These are phyloP conservation scores for Phytophthora foliorum DNA, from an alignment of 352 stramenopile genomes.

Conservation along the genomic window DNA sequence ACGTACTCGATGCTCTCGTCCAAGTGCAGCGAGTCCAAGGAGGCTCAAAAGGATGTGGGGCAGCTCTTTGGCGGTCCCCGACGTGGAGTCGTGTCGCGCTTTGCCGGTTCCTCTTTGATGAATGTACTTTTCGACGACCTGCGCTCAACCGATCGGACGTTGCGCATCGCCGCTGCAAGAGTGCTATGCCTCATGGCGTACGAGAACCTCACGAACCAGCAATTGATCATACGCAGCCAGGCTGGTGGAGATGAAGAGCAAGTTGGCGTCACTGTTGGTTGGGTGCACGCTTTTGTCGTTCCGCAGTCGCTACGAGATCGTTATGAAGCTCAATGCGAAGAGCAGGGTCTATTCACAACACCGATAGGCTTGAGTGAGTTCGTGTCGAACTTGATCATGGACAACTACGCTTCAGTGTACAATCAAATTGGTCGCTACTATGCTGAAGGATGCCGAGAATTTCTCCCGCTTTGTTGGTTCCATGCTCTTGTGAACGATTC, in stretches of 20 bases:
- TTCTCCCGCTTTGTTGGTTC: constrained; percentile 63
- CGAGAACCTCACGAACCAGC: constrained; percentile 53
- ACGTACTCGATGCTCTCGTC: constrained; percentile 43
- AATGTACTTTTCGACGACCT: constrained; percentile 49
- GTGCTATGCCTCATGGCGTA: constrained; percentile 63
- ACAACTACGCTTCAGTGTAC: constrained; percentile 57
- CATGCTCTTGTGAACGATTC: constrained; percentile 23
- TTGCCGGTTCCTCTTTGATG: neutral
- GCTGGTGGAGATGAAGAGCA: constrained; percentile 16
- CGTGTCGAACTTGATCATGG: constrained; percentile 38
- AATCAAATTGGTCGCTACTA: constrained; percentile 59
- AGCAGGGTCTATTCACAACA: constrained; percentile 17
- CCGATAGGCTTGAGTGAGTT: constrained; percentile 32
- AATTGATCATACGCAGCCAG: constrained; percentile 27
- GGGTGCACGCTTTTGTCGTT: constrained; percentile 63
- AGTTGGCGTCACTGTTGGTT: constrained; percentile 58
- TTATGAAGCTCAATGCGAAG: constrained; percentile 32
- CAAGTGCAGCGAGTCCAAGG: constrained; percentile 52
- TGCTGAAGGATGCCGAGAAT: constrained; percentile 44
- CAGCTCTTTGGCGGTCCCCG: constrained; percentile 45
- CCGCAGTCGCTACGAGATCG: constrained; percentile 39
- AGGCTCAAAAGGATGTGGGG: constrained; percentile 51
- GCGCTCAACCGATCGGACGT: constrained; percentile 44
- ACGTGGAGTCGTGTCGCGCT: constrained; percentile 1
- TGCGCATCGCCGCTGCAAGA: constrained; percentile 54